Evolutionary conservation across 2,329 filamentous ascomycete species (phyloP), one percentile per base, ranked within the genome.

Genomic region (Monilinia fructicola): DNA sequence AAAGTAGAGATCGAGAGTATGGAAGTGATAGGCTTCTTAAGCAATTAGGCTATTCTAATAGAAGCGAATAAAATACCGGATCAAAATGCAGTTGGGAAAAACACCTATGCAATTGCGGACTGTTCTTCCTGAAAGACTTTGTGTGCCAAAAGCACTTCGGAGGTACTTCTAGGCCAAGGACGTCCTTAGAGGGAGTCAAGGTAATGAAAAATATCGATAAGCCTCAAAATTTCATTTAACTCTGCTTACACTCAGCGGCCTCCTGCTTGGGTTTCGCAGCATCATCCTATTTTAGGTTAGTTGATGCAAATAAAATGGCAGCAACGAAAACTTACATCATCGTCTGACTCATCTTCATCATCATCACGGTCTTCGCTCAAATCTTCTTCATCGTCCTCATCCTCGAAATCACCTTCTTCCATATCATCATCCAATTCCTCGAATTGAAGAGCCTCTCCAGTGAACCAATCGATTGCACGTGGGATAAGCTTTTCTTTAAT

Each of bases 401-500:
- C 93, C 68, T 94, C 90, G 72, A 91, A 92, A 71, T 92, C 91
- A 70, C 89, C 91, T 74, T 90, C 90, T 66, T 93, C 90, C 70
- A 93, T 83, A 69, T 94, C 93, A 65, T 96, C 87, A 50, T 94
- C 90, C 69, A 97, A 80, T 78, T 97, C 94, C 84, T 99, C 95
- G 74, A 92, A 99, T 74, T 95, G 93, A 71, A 99, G 88, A 73
- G 95, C 95, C 82, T 99, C 95, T 67, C 95, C 95, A 64, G 95
- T 99, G 80, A 99, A 99, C 95, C 95, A 99, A 81, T 99, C 95
- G 75, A 99, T 95, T 67, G 96, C 95, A 73, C 94, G 93, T 71
- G 95, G 95, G 74, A 99, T 99, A 72, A 99, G 86, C 84, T 99
- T 99, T 86, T 99, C 95, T 84, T 99, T 99, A 82, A 99, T 97